phyloP scores from a whole-genome alignment of 2,329 filamentous ascomycete species.

The Colletotrichum sp. region DNA sequence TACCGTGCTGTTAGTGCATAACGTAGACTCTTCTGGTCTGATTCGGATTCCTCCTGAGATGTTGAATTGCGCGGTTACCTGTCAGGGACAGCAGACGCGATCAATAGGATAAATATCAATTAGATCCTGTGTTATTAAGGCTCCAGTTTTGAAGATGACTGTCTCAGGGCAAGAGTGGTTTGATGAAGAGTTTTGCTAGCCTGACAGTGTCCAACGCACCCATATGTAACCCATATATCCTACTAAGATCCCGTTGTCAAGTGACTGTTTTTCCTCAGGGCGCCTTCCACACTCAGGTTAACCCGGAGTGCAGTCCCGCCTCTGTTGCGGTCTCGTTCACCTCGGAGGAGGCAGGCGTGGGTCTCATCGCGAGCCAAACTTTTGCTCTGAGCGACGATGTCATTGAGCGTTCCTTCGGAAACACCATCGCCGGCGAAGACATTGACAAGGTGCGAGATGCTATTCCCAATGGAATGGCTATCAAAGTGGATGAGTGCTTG shows the following conservation, averaged over 20 bases:
- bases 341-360: conserved; percentile 54
- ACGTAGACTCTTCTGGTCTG: no score
- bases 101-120: no score
- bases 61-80: no score
- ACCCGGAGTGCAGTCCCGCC: conserved; percentile 55
- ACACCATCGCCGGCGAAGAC: conserved; percentile 48
- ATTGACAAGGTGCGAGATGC: conserved; percentile 45
- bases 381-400: conserved; percentile 50
- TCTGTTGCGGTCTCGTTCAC: conserved; percentile 55
- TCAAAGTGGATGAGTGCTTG: conserved; percentile 55
- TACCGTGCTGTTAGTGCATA: no score
- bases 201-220: no score
- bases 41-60: no score
- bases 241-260: conserved; percentile 28
- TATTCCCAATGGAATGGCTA: conserved; percentile 53
- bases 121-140: no score
- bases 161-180: no score
- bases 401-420: conserved; percentile 50
- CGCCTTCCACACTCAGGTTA: conserved; percentile 60
- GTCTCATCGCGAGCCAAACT: conserved; percentile 53
- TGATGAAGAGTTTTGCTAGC: no score
- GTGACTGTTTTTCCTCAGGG: conserved; percentile 61
- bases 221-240: no score
- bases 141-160: no score
- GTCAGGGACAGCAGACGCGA: no score